Conservation (phyloP, 768 basidiomycete genomes). For the Leucosporidium creatinivorum region DNA sequence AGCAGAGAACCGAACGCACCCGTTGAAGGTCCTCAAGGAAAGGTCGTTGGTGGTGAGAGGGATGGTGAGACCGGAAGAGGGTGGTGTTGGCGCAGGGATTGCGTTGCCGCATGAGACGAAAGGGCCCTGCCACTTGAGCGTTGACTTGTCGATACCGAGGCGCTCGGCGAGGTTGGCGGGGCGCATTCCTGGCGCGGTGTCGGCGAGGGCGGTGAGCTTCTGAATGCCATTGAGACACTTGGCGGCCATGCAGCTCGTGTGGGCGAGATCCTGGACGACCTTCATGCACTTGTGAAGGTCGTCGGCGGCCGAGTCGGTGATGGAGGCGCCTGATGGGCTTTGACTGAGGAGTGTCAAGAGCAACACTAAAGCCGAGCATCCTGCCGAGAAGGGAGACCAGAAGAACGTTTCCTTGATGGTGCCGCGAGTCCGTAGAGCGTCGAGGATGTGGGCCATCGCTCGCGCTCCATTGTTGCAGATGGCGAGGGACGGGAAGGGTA, state of each 20-base stretch:
- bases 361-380: neutral
- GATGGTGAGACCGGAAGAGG: too few species aligned
- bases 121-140: too few species aligned
- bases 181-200: too few species aligned
- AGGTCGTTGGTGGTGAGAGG: too few species aligned
- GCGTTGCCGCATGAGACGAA: too few species aligned
- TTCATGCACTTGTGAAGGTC: neutral
- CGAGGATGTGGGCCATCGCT: slow-evolving; percentile 65
- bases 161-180: too few species aligned
- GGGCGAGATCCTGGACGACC: neutral
- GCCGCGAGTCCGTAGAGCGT: slow-evolving; percentile 49
- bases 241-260: neutral
- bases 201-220: too few species aligned
- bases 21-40: too few species aligned
- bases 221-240: neutral
- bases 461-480: slow-evolving; percentile 74
- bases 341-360: neutral
- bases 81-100: too few species aligned
- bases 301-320: neutral
- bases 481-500: slow-evolving; percentile 57
- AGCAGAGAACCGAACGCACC: too few species aligned
- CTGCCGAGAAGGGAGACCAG: neutral
- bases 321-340: neutral
- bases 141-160: too few species aligned
- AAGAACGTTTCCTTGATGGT: slow-evolving; percentile 9